phyloP scores from a whole-genome alignment of 176 grass and related monocot genomes.

The Triticum monococcum region DNA sequence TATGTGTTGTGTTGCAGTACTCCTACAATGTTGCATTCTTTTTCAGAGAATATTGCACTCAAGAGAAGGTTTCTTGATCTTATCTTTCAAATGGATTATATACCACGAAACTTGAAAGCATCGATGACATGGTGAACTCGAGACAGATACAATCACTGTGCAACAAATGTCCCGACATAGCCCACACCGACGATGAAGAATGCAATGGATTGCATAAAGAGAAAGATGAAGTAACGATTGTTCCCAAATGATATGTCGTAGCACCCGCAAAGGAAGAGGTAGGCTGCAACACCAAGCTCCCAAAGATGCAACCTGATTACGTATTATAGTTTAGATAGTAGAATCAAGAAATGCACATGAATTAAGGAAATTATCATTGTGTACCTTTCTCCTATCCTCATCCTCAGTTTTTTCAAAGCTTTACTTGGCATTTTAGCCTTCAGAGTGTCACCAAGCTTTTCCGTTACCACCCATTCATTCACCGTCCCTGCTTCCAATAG shows the following conservation, averaged over 20 bases:
- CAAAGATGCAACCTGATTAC: constrained; percentile 59
- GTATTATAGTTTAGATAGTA: neutral
- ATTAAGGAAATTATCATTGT: neutral
- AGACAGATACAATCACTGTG: constrained; percentile 3
- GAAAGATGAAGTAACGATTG: constrained; percentile 55
- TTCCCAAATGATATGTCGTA: constrained; percentile 51
- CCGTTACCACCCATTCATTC: constrained; percentile 81
- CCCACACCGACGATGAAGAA: constrained; percentile 63
- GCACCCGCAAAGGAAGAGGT: constrained; percentile 73
- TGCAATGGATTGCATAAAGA: constrained; percentile 65
- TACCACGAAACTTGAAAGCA: constrained; percentile 7
- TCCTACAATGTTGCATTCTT: neutral
- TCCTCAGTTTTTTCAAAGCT: constrained; percentile 33
- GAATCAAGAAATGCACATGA: constrained; percentile 6
- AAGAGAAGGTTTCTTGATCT: constrained; percentile 21
- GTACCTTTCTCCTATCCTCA: constrained; percentile 62
- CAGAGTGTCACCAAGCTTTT: constrained; percentile 62
- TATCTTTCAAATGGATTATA: constrained; percentile 8
- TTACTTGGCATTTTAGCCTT: constrained; percentile 45
- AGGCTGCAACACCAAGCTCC: constrained; percentile 63
- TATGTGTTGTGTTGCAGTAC: constrained; percentile 5
- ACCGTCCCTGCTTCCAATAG: constrained; percentile 61
- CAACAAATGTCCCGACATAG: constrained; percentile 55
- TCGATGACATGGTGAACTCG: neutral
- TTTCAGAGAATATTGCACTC: neutral